These are phyloP conservation scores for Cardamine occulta DNA, from an alignment of 345 rosid species.

Conservation along the genomic window DNA sequence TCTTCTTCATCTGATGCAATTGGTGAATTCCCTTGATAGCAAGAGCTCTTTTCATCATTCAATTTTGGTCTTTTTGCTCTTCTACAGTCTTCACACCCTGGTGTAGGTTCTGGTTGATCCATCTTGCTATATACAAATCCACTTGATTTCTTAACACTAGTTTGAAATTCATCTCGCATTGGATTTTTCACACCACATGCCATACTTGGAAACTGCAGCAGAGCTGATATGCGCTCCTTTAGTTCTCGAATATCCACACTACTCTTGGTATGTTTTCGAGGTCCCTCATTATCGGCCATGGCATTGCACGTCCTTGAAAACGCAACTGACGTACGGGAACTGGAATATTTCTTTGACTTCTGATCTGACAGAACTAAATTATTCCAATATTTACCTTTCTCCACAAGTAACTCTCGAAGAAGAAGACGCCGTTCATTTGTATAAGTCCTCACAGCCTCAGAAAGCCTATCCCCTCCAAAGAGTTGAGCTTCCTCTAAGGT, in stretches of 20 bases:
- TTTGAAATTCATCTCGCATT: constrained; percentile 65
- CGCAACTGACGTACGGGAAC: constrained; percentile 48
- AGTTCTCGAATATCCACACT: constrained; percentile 57
- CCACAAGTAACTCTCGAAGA: constrained; percentile 55
- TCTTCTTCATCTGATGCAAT: constrained; percentile 83
- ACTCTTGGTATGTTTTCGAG: constrained; percentile 52
- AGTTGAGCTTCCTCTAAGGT: constrained; percentile 68
- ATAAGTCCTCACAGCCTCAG: constrained; percentile 68
- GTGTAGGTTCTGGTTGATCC: constrained; percentile 59
- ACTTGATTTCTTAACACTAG: constrained; percentile 64
- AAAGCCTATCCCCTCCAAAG: constrained; percentile 63
- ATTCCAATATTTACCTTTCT: constrained; percentile 41
- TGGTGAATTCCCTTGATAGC: constrained; percentile 66
- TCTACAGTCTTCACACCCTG: constrained; percentile 96
- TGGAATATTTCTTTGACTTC: constrained; percentile 48
- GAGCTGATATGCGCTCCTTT: constrained; percentile 66
- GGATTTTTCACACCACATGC: constrained; percentile 51
- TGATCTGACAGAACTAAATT: constrained; percentile 39
- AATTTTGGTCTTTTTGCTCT: constrained; percentile 66
- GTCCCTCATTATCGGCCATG: constrained; percentile 40
- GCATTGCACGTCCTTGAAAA: constrained; percentile 49
- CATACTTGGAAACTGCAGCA: constrained; percentile 70
- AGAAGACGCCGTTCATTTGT: constrained; percentile 85
- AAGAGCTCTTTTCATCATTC: constrained; percentile 71
- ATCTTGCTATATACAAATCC: constrained; percentile 55